Percentiles rank a stretch among this genome's conserved stretches.
These are phyloP conservation scores for Fraxinus platypoda DNA, from an alignment of 305 asterid species.

Conservation along the genomic window DNA sequence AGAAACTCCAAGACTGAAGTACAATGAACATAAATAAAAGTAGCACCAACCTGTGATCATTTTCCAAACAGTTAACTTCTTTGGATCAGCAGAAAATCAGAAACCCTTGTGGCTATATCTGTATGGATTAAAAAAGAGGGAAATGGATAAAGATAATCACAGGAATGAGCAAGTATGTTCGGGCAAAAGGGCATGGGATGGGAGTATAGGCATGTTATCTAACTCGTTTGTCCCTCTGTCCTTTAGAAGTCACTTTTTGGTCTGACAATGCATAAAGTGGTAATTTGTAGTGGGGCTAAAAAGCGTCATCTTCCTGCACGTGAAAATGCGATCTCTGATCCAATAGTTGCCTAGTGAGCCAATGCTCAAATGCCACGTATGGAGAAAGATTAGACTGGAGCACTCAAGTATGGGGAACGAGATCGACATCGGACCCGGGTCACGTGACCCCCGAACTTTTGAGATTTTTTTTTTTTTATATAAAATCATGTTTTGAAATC, in stretches of 20 bases:
- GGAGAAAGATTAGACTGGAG: slow-evolving; percentile 33
- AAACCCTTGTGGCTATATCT: slow-evolving; percentile 6
- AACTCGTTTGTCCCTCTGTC: slow-evolving; percentile 31
- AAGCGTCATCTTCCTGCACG: slow-evolving; percentile 46
- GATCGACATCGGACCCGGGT: no score
- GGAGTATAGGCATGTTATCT: slow-evolving; percentile 9
- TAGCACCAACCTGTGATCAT: slow-evolving; percentile 28
- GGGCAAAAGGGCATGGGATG: slow-evolving; percentile 5
- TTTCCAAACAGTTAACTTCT: slow-evolving; percentile 5
- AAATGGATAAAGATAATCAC: slow-evolving; percentile 27
- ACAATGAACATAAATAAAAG: slow-evolving; percentile 5
- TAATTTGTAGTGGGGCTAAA: slow-evolving; percentile 17
- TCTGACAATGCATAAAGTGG: slow-evolving; percentile 29
- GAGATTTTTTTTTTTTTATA: no score
- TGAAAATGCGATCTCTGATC: slow-evolving; percentile 47
- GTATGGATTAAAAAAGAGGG: slow-evolving; percentile 22
- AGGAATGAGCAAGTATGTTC: slow-evolving; percentile 17
- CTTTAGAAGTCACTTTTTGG: slow-evolving; percentile 33
- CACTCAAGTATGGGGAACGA: slow-evolving; percentile 23
- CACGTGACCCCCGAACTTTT: no score
- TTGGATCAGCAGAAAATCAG: slow-evolving; percentile 28
- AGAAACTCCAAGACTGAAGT: neutral
- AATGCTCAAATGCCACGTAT: slow-evolving; percentile 46
- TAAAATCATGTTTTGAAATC: no score
- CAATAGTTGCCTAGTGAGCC: slow-evolving; percentile 35